phyloP scores from a whole-genome alignment of 495 filamentous ascomycete genomes.

The Trichocladium antarcticum region DNA sequence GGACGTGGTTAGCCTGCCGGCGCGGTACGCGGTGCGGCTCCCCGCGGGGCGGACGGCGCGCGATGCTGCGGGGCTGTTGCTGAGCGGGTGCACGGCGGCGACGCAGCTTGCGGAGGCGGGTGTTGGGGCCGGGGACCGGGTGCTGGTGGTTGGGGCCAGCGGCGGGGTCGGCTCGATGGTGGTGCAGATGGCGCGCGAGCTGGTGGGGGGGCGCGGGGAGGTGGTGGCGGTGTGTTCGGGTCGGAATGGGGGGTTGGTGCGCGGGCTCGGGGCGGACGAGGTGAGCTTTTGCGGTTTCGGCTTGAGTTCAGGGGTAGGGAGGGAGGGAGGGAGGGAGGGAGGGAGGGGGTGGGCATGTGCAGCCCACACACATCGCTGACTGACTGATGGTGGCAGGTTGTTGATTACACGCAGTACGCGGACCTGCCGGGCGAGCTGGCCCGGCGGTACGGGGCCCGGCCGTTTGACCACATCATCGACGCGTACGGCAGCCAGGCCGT shows the following conservation, averaged over 20 bases:
- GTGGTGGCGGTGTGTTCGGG: constrained; percentile 33
- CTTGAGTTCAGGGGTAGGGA: neutral
- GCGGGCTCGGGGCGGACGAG: constrained; percentile 28
- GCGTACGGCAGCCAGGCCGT: constrained; percentile 25
- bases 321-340: too few relatives aligned
- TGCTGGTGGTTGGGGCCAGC: constrained; percentile 33
- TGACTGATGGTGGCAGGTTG: neutral
- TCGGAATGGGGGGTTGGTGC: constrained; percentile 22
- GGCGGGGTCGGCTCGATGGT: constrained; percentile 32
- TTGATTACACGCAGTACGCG: constrained; percentile 21
- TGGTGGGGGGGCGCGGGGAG: constrained; percentile 23
- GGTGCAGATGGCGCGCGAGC: constrained; percentile 28
- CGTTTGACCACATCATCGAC: constrained; percentile 30
- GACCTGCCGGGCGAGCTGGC: constrained; percentile 19
- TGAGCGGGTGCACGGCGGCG: constrained; percentile 28
- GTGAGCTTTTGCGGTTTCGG: constrained; percentile 7
- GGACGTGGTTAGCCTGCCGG: constrained; percentile 24
- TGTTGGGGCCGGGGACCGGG: constrained; percentile 18
- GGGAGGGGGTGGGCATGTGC: too few relatives aligned
- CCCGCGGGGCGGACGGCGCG: constrained; percentile 11
- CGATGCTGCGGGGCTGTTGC: constrained; percentile 27
- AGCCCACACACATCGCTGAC: too few relatives aligned
- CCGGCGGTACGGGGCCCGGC: constrained; percentile 5
- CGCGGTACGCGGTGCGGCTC: constrained; percentile 16
- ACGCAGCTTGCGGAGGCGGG: constrained; percentile 19